Base-by-base conservation (phyloP, 805 yeast genomes). In the Suhomyces sp. region DNA sequence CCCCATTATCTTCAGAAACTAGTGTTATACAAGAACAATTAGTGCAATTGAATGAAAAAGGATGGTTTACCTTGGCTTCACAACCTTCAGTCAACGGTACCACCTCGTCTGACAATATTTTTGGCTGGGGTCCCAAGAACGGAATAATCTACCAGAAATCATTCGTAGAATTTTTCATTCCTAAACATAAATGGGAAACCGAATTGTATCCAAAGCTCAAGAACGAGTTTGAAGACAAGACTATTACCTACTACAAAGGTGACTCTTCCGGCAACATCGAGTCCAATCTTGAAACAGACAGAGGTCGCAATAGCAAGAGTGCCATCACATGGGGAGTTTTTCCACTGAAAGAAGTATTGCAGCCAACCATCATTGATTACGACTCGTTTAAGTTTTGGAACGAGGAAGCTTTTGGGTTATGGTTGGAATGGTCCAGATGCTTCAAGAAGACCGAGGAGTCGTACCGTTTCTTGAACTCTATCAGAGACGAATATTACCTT, bases 321-420 rank as follows among this genome's bases (percentile, higher is more conserved):
- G 96, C 94, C 24, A 96, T 94, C 7, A 94, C 99, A 1, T 94
- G 99, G 99, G 99, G 98, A 56, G 96, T 88, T 2, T 93, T 94
- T 78, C 96, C 96, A 6, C 86, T 86, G 67, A 82, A 91, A 57
- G 97, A 90, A 64, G 85, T 91, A 35, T 81, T 90, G 35, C 97
- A 92, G 68, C 88, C 97, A 0, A 94, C 99, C 0, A 86, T 92
- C 55, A 85, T 94, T 51, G 97, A 92, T 64, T 87, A 84, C 59
- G 97, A 91, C 60, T 89, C 97, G 1, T 93, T 94, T 74, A 81
- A 82, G 58, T 97, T 97, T 0, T 94, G 99, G 99, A 82, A 86
- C 59, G 97, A 92, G 62, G 99, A 94, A 67, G 96, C 97, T 0
- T 94, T 90, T 69, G 79, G 83, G 52, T 87, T 94, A 54, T 89